Evolutionary conservation across 495 filamentous ascomycete species (phyloP).

Genomic region (Trichoderma reesei): DNA sequence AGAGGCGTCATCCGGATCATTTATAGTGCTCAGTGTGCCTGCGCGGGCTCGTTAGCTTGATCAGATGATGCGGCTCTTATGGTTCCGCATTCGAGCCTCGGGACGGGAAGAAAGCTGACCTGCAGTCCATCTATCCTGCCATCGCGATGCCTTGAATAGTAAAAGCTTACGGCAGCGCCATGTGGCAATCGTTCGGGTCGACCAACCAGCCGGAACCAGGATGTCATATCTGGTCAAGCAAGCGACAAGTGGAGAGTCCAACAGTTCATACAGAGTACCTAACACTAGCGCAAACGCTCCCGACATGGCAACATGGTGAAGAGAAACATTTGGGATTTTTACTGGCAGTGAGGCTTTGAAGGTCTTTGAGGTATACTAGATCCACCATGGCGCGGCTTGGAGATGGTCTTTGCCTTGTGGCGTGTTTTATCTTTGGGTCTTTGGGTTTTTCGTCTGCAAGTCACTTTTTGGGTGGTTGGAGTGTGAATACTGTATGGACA

Average conservation of each 20-base stretch:
- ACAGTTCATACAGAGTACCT: too few species aligned
- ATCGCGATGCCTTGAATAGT: too few species aligned
- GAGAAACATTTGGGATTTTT: too few species aligned
- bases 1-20: neutral
- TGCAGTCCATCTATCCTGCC: neutral
- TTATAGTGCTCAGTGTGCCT: neutral
- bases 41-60: neutral
- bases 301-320: too few species aligned
- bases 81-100: neutral
- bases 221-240: neutral
- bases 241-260: neutral
- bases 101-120: neutral
- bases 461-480: neutral
- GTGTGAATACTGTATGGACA: neutral
- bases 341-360: too few species aligned
- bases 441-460: neutral
- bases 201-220: neutral
- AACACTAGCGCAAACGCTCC: too few species aligned
- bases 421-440: neutral
- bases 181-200: neutral
- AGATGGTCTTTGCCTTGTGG: neutral
- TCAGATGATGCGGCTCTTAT: neutral
- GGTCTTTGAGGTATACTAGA: too few species aligned
- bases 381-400: neutral
- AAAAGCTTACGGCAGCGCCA: slow-evolving; percentile 3